These are phyloP conservation scores for Colletotrichum limetticola DNA, from an alignment of 2,329 filamentous ascomycete genomes.

Conservation along the genomic window DNA sequence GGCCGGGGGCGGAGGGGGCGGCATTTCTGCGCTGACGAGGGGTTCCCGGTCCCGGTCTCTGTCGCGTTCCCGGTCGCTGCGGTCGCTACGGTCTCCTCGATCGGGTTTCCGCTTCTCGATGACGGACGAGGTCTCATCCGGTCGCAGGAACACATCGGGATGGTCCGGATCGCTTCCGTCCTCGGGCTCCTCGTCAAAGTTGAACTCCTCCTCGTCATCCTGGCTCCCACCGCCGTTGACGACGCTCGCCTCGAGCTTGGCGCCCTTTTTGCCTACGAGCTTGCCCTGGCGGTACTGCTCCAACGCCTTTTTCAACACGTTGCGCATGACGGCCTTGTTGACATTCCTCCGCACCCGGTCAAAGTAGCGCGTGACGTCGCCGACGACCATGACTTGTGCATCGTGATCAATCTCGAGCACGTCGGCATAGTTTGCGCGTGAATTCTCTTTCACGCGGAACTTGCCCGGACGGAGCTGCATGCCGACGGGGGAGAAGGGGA, in stretches of 20 bases:
- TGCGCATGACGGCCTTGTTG: slow-evolving; percentile 33
- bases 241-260: slow-evolving; percentile 27
- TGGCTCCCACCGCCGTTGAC: slow-evolving; percentile 16
- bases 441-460: slow-evolving; percentile 34
- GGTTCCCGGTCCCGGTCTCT: slow-evolving; percentile 10
- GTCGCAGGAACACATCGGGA: slow-evolving; percentile 5
- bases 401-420: slow-evolving; percentile 34
- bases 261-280: slow-evolving; percentile 27
- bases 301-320: slow-evolving; percentile 31
- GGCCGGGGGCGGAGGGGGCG: slow-evolving; percentile 27
- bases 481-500: slow-evolving; percentile 31
- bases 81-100: neutral
- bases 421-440: slow-evolving; percentile 33
- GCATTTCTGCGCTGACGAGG: slow-evolving; percentile 15
- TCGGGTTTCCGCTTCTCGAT: slow-evolving; percentile 8
- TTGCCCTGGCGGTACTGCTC: slow-evolving; percentile 33
- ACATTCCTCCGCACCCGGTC: slow-evolving; percentile 31
- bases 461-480: slow-evolving; percentile 32
- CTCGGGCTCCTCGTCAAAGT: slow-evolving; percentile 18
- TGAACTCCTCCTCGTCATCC: slow-evolving; percentile 5
- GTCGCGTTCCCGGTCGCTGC: neutral
- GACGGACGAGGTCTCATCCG: slow-evolving; percentile 6
- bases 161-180: slow-evolving; percentile 26
- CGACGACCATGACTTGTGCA: slow-evolving; percentile 33
- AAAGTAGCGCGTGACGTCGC: slow-evolving; percentile 32